phyloP scores from a whole-genome alignment of 768 basidiomycete genomes.

The Mycena galericulata region DNA sequence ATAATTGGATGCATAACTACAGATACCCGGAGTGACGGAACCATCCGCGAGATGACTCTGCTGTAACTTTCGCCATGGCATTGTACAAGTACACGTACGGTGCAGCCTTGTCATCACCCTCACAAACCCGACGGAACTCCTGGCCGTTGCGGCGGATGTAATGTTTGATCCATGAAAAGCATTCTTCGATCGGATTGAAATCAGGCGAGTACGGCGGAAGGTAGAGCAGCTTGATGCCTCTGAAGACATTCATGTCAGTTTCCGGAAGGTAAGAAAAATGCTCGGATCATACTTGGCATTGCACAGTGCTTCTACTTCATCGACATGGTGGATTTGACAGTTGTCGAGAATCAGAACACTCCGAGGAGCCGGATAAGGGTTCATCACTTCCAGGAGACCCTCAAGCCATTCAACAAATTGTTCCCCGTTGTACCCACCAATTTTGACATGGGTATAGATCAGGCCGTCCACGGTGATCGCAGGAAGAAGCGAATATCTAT shows the following conservation, averaged over 20 bases:
- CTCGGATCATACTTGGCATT: conserved; percentile 11
- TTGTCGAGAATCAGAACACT: conserved; percentile 47
- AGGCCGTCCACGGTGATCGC: conserved; percentile 34
- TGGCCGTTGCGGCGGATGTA: conserved; percentile 43
- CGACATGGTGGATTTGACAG: conserved; percentile 45
- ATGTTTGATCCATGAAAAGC: conserved; percentile 46
- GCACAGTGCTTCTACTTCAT: conserved; percentile 34
- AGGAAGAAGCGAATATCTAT: conserved; percentile 38
- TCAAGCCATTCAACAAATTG: conserved; percentile 36
- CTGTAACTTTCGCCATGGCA: conserved; percentile 5
- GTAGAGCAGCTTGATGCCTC: conserved; percentile 44
- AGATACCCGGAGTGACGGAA: conserved; percentile 29
- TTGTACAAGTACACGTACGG: conserved; percentile 20
- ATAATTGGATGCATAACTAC: conserved; percentile 12
- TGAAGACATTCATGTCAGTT: background rate
- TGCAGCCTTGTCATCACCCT: conserved; percentile 18
- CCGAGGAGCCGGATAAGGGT: conserved; percentile 37
- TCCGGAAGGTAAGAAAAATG: background rate
- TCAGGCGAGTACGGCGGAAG: conserved; percentile 51
- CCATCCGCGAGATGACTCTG: conserved; percentile 14
- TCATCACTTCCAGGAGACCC: conserved; percentile 37
- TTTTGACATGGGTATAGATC: conserved; percentile 37
- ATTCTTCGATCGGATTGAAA: conserved; percentile 51
- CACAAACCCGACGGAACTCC: conserved; percentile 1
- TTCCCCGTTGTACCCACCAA: conserved; percentile 39